Conservation (phyloP, 179 eudicot species). For the Vitellaria paradoxa region DNA sequence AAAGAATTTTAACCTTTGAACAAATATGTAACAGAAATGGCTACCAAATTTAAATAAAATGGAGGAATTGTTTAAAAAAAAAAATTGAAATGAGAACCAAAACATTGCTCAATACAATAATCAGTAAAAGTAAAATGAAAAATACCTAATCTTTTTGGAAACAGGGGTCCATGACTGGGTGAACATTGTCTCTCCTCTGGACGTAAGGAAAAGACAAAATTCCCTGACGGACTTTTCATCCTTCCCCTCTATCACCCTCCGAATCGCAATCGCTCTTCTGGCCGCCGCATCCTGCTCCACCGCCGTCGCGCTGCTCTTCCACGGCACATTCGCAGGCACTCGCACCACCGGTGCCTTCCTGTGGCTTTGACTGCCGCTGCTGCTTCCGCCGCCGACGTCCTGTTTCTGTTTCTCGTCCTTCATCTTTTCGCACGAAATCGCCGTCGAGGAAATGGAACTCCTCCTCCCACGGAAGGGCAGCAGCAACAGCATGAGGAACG, state of each 20-base stretch:
- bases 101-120: neutral
- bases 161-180: slow-evolving; percentile 82
- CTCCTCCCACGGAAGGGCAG: slow-evolving; percentile 29
- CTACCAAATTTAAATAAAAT: too few species aligned
- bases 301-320: slow-evolving; percentile 30
- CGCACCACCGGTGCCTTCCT: slow-evolving; percentile 28
- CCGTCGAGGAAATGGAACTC: neutral
- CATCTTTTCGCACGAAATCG: neutral
- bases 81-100: neutral
- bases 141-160: slow-evolving; percentile 42
- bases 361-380: neutral
- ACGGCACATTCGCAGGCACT: slow-evolving; percentile 44
- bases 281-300: slow-evolving; percentile 51
- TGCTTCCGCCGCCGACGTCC: slow-evolving; percentile 3
- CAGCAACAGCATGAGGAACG: slow-evolving; percentile 31
- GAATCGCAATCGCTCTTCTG: slow-evolving; percentile 59
- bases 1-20: too few species aligned
- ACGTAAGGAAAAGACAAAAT: slow-evolving; percentile 40
- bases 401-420: slow-evolving; percentile 17
- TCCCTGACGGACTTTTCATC: slow-evolving; percentile 38
- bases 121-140: neutral
- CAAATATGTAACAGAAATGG: too few species aligned
- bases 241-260: slow-evolving; percentile 46
- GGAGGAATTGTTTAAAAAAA: too few species aligned
- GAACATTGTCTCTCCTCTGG: slow-evolving; percentile 60